Percentiles rank a stretch among this genome's conserved stretches.
phyloP scores from a whole-genome alignment of 2,329 filamentous ascomycete species.

The Penicillium sp. region DNA sequence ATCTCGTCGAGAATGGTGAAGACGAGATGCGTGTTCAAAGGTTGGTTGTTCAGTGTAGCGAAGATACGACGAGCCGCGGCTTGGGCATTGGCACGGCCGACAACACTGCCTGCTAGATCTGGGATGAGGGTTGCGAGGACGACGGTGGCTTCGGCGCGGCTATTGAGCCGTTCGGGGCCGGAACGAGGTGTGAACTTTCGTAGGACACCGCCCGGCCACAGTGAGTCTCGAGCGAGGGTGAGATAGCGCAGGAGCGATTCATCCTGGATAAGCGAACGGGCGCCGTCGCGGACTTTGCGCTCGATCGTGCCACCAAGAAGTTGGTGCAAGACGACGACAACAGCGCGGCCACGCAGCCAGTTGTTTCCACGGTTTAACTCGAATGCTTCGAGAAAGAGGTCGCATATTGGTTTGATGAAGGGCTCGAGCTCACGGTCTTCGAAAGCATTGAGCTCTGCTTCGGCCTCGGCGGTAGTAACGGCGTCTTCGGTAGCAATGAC shows the following conservation, averaged over 20 bases:
- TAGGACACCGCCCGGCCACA: slow-evolving; percentile 68
- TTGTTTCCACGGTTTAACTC: slow-evolving; percentile 93
- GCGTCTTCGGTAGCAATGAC: slow-evolving; percentile 48
- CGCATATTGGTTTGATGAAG: slow-evolving; percentile 97
- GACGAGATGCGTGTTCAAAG: slow-evolving; percentile 73
- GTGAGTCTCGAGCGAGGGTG: slow-evolving; percentile 65
- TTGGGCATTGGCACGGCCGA: slow-evolving; percentile 87
- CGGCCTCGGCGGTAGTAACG: slow-evolving; percentile 67
- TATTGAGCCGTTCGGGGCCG: slow-evolving; percentile 70
- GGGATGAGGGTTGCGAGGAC: slow-evolving; percentile 88
- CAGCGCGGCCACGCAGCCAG: slow-evolving; percentile 92
- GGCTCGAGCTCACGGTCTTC: slow-evolving; percentile 86
- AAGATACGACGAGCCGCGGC: slow-evolving; percentile 84
- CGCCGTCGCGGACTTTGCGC: slow-evolving; percentile 84
- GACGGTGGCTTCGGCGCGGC: slow-evolving; percentile 79
- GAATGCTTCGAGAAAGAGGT: slow-evolving; percentile 94
- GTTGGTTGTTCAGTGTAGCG: slow-evolving; percentile 84
- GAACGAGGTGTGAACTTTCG: slow-evolving; percentile 57
- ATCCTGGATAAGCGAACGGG: slow-evolving; percentile 70
- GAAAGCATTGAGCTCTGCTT: slow-evolving; percentile 90
- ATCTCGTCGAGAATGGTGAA: slow-evolving; percentile 72
- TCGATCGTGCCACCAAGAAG: slow-evolving; percentile 94
- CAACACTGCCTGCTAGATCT: slow-evolving; percentile 87
- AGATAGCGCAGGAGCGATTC: slow-evolving; percentile 76
- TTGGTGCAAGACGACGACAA: slow-evolving; percentile 94